Conservation (phyloP, 1,139 yeast species). For the Barnettozyma hawaiiensis region DNA sequence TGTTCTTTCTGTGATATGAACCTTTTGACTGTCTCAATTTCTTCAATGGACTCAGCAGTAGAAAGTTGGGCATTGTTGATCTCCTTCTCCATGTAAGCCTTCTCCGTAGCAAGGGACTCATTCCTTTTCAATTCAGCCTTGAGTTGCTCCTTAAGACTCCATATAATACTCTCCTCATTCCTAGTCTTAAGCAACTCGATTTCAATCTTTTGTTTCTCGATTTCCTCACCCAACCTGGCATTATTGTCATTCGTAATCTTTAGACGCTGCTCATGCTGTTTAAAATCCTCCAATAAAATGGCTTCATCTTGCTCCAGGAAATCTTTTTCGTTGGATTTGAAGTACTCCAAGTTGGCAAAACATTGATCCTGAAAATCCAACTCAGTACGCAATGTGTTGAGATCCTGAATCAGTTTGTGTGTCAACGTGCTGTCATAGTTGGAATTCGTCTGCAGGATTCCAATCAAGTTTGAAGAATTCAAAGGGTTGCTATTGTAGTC, state of each 20-base stretch:
- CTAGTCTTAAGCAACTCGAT: constrained; percentile 30
- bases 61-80: constrained; percentile 54
- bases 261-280: constrained; percentile 20
- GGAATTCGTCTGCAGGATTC: constrained; percentile 42
- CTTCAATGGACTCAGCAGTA: constrained; percentile 44
- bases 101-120: constrained; percentile 45
- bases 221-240: constrained; percentile 13
- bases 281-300: constrained; percentile 14
- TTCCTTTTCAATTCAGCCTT: constrained; percentile 35
- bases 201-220: constrained; percentile 15
- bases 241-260: constrained; percentile 20
- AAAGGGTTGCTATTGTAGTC: constrained; percentile 65
- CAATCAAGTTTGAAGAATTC: constrained; percentile 49
- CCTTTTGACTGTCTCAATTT: constrained; percentile 32
- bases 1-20: constrained; percentile 17
- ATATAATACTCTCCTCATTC: constrained; percentile 27
- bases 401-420: constrained; percentile 42
- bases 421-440: constrained; percentile 39
- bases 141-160: constrained; percentile 32
- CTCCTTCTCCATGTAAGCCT: constrained; percentile 61
- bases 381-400: constrained; percentile 28
- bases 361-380: constrained; percentile 27
- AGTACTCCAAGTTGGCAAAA: constrained; percentile 24
- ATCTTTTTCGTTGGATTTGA: constrained; percentile 21
- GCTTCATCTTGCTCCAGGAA: constrained; percentile 22